A percentile compares a stretch with the other conserved stretches of the same genome.
These are phyloP conservation scores for Teratosphaeriaceae sp. DNA, from an alignment of 2,329 filamentous ascomycete species.

Conservation along the genomic window DNA sequence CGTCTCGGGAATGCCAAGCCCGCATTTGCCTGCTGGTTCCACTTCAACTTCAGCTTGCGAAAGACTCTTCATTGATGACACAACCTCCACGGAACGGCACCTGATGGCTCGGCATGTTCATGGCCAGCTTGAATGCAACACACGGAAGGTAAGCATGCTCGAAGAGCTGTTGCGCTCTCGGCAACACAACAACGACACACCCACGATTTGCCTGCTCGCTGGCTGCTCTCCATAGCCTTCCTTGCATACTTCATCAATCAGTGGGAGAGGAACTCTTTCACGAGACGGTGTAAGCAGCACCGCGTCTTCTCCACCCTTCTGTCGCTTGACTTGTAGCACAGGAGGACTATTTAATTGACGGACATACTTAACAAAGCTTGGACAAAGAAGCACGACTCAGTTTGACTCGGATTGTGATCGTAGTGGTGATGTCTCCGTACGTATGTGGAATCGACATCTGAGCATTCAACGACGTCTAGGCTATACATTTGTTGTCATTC, in stretches of 20 bases:
- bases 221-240: constrained; percentile 39
- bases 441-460: no score
- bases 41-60: not conserved
- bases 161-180: not conserved
- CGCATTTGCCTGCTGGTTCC: not conserved
- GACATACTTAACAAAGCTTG: no score
- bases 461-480: no score
- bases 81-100: not conserved
- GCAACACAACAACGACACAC: not conserved
- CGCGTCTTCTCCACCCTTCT: constrained; percentile 48
- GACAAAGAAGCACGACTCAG: no score
- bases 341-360: constrained; percentile 44
- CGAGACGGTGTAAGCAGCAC: constrained; percentile 43
- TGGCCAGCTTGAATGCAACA: no score
- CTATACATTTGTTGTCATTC: no score
- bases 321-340: constrained; percentile 31
- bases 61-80: not conserved
- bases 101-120: not conserved
- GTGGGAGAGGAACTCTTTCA: constrained; percentile 41
- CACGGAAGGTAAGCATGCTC: no score
- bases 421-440: no score
- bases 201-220: constrained; percentile 48
- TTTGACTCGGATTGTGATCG: no score
- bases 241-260: constrained; percentile 44
- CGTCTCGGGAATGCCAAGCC: not conserved